A percentile compares a stretch with the other conserved stretches of the same genome.
Evolutionary conservation across 2,329 filamentous ascomycete species (phyloP).

Genomic region (Botrytis paeoniae): DNA sequence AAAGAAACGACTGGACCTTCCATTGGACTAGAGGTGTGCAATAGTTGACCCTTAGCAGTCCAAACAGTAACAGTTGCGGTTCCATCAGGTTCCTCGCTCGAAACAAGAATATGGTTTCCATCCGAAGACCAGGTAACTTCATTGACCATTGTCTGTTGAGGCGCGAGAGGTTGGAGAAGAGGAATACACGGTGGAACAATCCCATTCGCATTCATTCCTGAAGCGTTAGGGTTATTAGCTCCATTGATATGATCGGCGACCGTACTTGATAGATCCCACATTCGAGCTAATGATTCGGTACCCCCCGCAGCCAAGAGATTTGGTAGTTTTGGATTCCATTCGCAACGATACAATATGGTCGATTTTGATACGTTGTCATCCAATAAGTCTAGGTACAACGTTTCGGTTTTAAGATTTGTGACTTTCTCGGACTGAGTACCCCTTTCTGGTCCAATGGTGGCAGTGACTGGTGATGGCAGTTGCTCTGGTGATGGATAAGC

Average conservation of each 20-base stretch:
- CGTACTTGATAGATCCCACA: conserved; percentile 61
- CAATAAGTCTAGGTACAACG: conserved; percentile 57
- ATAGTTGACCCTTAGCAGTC: conserved; percentile 50
- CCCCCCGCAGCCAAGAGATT: conserved; percentile 65
- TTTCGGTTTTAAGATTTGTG: conserved; percentile 56
- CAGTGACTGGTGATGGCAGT: conserved; percentile 51
- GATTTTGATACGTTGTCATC: conserved; percentile 36
- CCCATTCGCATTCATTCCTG: conserved; percentile 21
- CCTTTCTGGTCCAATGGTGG: conserved; percentile 60
- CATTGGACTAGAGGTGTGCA: conserved; percentile 54
- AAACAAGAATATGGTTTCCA: conserved; percentile 55
- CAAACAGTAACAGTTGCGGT: conserved; percentile 53
- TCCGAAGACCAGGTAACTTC: conserved; percentile 60
- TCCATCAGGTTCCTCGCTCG: conserved; percentile 52
- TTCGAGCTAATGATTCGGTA: conserved; percentile 66
- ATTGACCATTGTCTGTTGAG: conserved; percentile 52
- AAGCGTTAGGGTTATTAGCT: not conserved
- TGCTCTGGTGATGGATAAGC: conserved; percentile 60
- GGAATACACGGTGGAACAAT: conserved; percentile 39
- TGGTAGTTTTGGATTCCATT: conserved; percentile 65
- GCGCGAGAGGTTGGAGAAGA: conserved; percentile 53
- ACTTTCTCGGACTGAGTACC: conserved; percentile 64
- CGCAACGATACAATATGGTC: conserved; percentile 63
- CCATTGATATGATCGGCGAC: conserved; percentile 39
- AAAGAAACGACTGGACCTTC: conserved; percentile 62